Base-by-base conservation (phyloP, 768 basidiomycete species). In the Scleroderma bovista region DNA sequence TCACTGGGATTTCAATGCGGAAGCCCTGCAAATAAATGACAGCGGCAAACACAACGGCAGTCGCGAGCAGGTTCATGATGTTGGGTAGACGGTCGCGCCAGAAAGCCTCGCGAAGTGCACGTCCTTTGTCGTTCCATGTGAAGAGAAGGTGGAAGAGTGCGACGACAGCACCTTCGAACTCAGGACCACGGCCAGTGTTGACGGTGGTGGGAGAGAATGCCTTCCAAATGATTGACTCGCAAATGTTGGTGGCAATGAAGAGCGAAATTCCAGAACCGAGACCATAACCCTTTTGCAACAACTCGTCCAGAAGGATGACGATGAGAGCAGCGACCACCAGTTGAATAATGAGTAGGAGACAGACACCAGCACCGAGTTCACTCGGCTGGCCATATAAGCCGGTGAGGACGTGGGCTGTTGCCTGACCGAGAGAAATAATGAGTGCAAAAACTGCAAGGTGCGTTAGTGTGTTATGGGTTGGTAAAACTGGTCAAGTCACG, bases 161-260 rank as follows among this genome's bases (percentile, higher is more conserved):
- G 57, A 97, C 88, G 57, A 98, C 75, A 33, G 95, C 96, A 53
- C 96, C 96, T 63, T 98, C 95, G 58, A 98, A 99, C 68, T 99
- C 96, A 46, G 94, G 89, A 3, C 95, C 95, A 55, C 95, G 89
- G 34, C 95, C 96, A 26, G 93, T 97, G 80, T 98, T 98, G 71
- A 98, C 72, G 41, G 96, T 97, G 19, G 93, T 98, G 10, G 96
- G 96, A 1, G 92, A 94, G 74, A 99, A 98, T 2, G 95, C 96
- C 65, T 99, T 99, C 95, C 95, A 99, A 65, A 98, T 84, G 73
- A 99, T 98, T 55, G 88, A 91, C 70, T 99, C 96, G 70, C 95
- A 98, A 60, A 99, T 98, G 78, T 98, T 99, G 74, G 96, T 98
- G 4, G 95, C 96, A 60, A 98, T 96, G 80, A 98, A 98, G 51